A percentile compares a stretch with the other conserved stretches of the same genome.
Conservation (phyloP, 805 yeast genomes). For the Hanseniaspora occidentalis region DNA sequence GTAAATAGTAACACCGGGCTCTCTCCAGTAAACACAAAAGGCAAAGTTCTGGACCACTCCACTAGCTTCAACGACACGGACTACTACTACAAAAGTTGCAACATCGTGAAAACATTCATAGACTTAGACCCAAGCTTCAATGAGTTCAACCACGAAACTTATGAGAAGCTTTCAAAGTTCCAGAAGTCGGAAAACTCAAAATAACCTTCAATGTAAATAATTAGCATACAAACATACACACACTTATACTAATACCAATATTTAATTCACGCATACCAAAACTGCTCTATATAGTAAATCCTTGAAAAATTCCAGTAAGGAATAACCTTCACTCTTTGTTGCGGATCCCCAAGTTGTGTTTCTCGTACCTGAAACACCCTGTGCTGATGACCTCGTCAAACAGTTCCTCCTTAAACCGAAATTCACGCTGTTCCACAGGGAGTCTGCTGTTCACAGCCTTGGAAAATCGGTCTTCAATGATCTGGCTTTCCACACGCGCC, state of each 20-base stretch:
- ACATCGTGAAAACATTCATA: slow-evolving; percentile 46
- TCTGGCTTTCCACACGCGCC: slow-evolving; percentile 1
- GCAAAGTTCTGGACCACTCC: background rate
- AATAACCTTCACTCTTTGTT: background rate
- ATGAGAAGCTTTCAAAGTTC: slow-evolving; percentile 24
- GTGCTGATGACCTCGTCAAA: background rate
- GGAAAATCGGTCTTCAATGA: background rate
- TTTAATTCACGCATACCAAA: too few relatives aligned
- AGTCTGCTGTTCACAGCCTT: background rate
- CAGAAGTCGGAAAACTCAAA: background rate
- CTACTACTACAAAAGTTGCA: slow-evolving; percentile 43
- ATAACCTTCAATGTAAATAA: too few relatives aligned
- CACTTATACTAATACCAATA: too few relatives aligned
- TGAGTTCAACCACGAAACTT: slow-evolving; percentile 38
- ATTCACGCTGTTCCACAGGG: background rate
- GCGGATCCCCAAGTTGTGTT: background rate
- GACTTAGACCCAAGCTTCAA: slow-evolving; percentile 53
- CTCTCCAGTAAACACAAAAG: background rate
- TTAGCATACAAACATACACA: too few relatives aligned
- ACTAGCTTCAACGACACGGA: slow-evolving; percentile 30
- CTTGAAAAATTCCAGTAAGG: too few relatives aligned
- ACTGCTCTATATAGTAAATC: too few relatives aligned
- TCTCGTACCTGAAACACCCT: background rate
- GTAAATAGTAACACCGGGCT: background rate
- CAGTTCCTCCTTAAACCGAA: background rate